phyloP scores from a whole-genome alignment of 176 grass and related monocot species.

The Musa schizocarpa region DNA sequence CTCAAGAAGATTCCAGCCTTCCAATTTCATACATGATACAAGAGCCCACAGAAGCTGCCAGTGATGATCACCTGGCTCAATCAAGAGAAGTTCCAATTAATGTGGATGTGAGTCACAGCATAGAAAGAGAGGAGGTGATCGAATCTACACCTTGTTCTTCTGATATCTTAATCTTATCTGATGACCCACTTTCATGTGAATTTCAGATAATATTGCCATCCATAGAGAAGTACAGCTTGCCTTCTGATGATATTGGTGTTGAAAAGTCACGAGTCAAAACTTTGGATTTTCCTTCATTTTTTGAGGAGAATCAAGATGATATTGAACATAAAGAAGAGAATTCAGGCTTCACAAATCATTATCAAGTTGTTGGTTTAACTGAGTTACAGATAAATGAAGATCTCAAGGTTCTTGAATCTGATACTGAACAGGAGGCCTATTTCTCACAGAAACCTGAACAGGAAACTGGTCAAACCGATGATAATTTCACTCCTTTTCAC shows the following conservation, averaged over 20 bases:
- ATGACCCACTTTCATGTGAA: constrained; percentile 11
- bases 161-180: constrained; percentile 20
- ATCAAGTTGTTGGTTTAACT: constrained; percentile 21
- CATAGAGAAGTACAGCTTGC: constrained; percentile 22
- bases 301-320: constrained; percentile 55
- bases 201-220: neutral
- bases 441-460: neutral
- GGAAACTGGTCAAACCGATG: neutral
- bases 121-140: constrained; percentile 24
- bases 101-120: neutral
- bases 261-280: constrained; percentile 31
- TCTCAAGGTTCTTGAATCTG: constrained; percentile 32
- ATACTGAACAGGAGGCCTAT: neutral
- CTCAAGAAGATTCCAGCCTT: neutral
- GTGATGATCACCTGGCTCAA: constrained; percentile 16
- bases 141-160: constrained; percentile 16
- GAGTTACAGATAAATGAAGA: constrained; percentile 30
- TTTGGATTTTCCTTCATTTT: constrained; percentile 64
- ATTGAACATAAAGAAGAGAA: constrained; percentile 30
- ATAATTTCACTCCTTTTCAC: neutral
- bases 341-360: constrained; percentile 23
- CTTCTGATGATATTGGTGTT: constrained; percentile 29
- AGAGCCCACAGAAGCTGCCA: neutral
- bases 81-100: neutral
- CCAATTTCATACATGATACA: neutral